Base-by-base conservation (phyloP, 164 flowering plant species). In the Malania oleifera region DNA sequence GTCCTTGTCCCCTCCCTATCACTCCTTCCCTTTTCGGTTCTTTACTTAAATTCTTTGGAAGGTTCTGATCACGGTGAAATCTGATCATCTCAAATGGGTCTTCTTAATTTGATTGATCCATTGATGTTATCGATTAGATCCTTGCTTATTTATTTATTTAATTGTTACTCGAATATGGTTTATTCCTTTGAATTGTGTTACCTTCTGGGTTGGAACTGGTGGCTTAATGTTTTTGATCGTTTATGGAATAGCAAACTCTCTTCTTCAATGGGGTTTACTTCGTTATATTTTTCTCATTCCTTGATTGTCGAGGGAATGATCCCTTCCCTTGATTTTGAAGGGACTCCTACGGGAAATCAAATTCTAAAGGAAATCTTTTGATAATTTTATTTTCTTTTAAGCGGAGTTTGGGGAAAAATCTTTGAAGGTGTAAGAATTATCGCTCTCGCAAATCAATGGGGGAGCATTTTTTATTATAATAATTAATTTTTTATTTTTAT, bases 241-340 rank as follows among this genome's bases (percentile, higher is more conserved):
- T n/a, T n/a, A n/a, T n/a, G n/a, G n/a, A n/a, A n/a, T 26, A 3
- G 5, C 15, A 27, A 31, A 4, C 35, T 31, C 35, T 26, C n/a
- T 25, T 52, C 31, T 19, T 45, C 52, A 19, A 40, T 13, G 39
- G n/a, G 19, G 22, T 58, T 51, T 39, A 13, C 14, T 26, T 49
- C 20, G 38, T 64, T 22, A 23, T 64, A 17, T 28, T 12, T 8
- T 40, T 31, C 1, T 20, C 0, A 5, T n/a, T 43, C 29, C 60
- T 59, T 40, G n/a, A 25, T 37, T 24, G 51, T 15, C 9, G 28
- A 44, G 38, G 70, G 60, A 66, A 66, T 48, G 43, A 59, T 59
- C 26, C 54, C 37, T 60, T 62, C 31, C 38, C 26, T 48, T 31
- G 11, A 27, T 45, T 31, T 4, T 8, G 28, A 47, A 54, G 23